These are phyloP conservation scores for Tetracentron sinense DNA, from an alignment of 164 flowering plant species.

Conservation along the genomic window DNA sequence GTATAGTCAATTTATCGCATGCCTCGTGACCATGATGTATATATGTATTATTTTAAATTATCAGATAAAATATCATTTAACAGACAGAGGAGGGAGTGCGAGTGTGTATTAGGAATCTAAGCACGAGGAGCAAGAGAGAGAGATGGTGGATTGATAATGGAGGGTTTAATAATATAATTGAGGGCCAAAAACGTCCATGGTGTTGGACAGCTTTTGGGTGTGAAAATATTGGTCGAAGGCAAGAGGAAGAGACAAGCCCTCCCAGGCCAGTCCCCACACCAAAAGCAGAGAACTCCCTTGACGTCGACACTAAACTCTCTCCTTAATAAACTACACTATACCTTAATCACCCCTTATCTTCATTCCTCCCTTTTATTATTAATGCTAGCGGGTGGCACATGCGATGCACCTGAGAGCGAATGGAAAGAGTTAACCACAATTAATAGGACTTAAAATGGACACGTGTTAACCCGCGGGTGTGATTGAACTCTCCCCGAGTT, in stretches of 20 bases:
- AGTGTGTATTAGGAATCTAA: constrained; percentile 31
- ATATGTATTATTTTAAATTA: constrained; percentile 10
- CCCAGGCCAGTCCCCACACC: no score
- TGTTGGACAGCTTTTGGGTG: constrained; percentile 26
- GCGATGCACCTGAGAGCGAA: no score
- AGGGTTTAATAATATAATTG: not conserved
- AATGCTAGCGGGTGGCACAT: no score
- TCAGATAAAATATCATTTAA: no score
- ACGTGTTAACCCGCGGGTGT: no score
- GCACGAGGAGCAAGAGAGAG: constrained; percentile 31
- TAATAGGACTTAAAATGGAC: no score
- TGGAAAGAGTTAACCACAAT: no score
- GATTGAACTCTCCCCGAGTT: no score
- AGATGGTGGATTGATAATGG: constrained; percentile 15
- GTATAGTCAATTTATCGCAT: constrained; percentile 1
- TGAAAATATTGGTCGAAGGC: constrained; percentile 21
- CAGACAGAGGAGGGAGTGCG: constrained; percentile 3
- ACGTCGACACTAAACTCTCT: constrained; percentile 6
- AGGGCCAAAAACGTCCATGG: constrained; percentile 11
- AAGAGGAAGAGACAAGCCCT: constrained; percentile 24
- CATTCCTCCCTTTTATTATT: no score
- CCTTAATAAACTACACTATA: no score
- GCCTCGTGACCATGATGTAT: constrained; percentile 20
- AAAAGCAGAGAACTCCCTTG: constrained; percentile 19
- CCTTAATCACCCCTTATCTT: no score